phyloP scores from a whole-genome alignment of 2,329 filamentous ascomycete species.

The Calonectria hawksworthii region DNA sequence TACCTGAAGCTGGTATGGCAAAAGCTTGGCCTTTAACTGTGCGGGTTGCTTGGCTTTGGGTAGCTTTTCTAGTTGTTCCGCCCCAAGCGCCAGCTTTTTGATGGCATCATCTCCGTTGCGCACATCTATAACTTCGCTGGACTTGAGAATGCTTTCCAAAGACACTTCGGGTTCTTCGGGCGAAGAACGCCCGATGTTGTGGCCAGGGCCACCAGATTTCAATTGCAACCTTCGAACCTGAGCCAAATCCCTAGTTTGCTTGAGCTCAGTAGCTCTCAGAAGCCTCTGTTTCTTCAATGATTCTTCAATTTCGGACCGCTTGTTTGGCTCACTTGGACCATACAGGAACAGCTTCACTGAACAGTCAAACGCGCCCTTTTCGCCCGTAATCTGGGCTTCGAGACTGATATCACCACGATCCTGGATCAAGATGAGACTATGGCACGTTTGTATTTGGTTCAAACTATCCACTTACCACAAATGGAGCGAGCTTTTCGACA shows the following conservation, averaged over 20 bases:
- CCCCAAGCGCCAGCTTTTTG: conserved; percentile 79
- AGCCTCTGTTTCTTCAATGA: conserved; percentile 76
- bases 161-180: conserved; percentile 57
- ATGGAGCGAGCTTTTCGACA: conserved; percentile 79
- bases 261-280: conserved; percentile 69
- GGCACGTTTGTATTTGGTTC: not conserved
- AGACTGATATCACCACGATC: conserved; percentile 72
- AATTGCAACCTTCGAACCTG: conserved; percentile 64
- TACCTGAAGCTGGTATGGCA: conserved; percentile 83
- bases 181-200: conserved; percentile 48
- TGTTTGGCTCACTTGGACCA: conserved; percentile 71
- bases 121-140: conserved; percentile 77
- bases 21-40: conserved; percentile 74
- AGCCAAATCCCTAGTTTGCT: conserved; percentile 67
- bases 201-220: conserved; percentile 54
- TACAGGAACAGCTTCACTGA: conserved; percentile 79
- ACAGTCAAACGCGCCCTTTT: conserved; percentile 78
- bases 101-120: conserved; percentile 74
- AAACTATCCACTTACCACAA: conserved; percentile 67
- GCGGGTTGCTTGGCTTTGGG: conserved; percentile 79
- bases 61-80: conserved; percentile 79
- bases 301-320: conserved; percentile 68
- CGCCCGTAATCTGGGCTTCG: conserved; percentile 78
- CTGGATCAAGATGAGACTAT: conserved; percentile 50
- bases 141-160: conserved; percentile 74